phyloP scores from a whole-genome alignment of 768 basidiomycete genomes.

The Hygrocybe punicea region DNA sequence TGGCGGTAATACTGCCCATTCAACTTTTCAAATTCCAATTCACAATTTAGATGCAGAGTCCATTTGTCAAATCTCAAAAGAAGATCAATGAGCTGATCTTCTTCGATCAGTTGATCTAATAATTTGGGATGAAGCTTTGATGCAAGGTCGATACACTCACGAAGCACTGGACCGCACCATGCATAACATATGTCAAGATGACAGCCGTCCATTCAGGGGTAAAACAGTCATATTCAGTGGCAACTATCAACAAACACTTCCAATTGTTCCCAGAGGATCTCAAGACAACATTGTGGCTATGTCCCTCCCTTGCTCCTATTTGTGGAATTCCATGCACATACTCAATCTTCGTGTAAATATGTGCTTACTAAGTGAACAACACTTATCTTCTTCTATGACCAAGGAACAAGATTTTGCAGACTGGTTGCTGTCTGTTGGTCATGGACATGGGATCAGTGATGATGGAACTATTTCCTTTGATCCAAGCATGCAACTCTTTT shows the following conservation, averaged over 20 bases:
- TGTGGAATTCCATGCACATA: constrained; percentile 37
- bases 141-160: constrained; percentile 33
- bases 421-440: constrained; percentile 38
- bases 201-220: constrained; percentile 39
- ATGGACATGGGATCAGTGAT: constrained; percentile 23
- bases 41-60: constrained; percentile 17
- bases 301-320: constrained; percentile 31
- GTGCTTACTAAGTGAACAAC: constrained; percentile 30
- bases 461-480: constrained; percentile 26
- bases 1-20: constrained; percentile 49
- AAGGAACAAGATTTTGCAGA: constrained; percentile 31
- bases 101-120: constrained; percentile 24
- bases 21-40: constrained; percentile 47
- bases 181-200: constrained; percentile 27
- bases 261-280: constrained; percentile 38
- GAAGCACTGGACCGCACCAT: constrained; percentile 42
- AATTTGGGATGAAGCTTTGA: too few relatives aligned
- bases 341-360: constrained; percentile 41
- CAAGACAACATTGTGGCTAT: constrained; percentile 38
- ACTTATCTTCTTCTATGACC: not conserved
- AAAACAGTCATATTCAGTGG: constrained; percentile 47
- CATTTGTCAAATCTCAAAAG: constrained; percentile 35
- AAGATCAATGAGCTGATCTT: constrained; percentile 28
- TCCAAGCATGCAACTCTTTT: constrained; percentile 31
- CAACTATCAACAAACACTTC: constrained; percentile 47